Conservation (phyloP, 2,329 filamentous ascomycete genomes). For the Coniochaeta sp. region DNA sequence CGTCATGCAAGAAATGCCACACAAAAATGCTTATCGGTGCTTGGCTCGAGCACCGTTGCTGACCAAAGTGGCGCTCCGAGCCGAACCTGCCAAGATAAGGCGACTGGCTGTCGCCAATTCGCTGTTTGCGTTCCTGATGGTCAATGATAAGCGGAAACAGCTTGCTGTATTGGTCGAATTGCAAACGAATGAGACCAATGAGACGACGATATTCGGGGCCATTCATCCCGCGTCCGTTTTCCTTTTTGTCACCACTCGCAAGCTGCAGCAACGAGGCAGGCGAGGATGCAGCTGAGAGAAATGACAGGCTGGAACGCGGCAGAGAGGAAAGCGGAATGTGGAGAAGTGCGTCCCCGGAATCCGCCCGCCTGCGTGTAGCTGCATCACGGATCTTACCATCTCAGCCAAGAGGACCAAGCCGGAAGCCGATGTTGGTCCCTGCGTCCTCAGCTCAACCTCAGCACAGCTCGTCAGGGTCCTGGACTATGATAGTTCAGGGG, state of each 20-base stretch:
- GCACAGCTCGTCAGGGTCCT: background rate
- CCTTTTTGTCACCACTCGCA: too few species aligned
- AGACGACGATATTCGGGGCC: background rate
- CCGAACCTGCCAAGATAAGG: background rate
- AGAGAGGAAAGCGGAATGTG: background rate
- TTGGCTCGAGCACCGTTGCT: background rate
- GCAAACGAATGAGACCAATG: background rate
- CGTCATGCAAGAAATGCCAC: background rate
- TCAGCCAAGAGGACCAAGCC: background rate
- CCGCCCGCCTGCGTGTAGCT: background rate
- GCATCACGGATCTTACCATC: background rate
- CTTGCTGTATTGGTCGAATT: background rate
- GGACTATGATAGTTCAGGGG: background rate
- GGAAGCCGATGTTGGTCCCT: background rate
- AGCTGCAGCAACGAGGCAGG: background rate
- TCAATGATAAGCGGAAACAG: background rate
- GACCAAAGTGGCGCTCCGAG: background rate
- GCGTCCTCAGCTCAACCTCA: background rate
- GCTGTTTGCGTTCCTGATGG: background rate
- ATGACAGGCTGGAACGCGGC: background rate
- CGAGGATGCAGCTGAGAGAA: background rate
- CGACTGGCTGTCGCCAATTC: background rate
- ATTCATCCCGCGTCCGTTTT: background rate
- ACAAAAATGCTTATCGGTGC: background rate
- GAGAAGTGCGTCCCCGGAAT: background rate